These are phyloP conservation scores for Neurospora sp. DNA, from an alignment of 495 filamentous ascomycete genomes.

Conservation along the genomic window DNA sequence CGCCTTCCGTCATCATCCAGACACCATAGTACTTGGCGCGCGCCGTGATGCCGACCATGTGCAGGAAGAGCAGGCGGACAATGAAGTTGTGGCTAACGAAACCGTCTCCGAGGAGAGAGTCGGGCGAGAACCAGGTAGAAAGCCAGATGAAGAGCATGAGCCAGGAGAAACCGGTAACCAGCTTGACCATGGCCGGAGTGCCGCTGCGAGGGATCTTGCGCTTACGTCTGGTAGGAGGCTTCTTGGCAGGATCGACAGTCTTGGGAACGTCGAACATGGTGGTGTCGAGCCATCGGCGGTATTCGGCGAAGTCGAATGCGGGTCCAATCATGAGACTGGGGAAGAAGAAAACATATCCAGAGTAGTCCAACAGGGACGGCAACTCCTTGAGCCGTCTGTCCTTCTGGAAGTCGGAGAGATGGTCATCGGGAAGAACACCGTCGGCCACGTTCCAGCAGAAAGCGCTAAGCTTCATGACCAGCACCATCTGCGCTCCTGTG, in stretches of 20 bases:
- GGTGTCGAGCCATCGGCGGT: slow-evolving; percentile 83
- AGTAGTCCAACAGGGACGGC: slow-evolving; percentile 67
- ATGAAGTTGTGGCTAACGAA: slow-evolving; percentile 60
- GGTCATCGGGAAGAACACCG: slow-evolving; percentile 64
- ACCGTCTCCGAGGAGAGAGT: slow-evolving; percentile 44
- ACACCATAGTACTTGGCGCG: slow-evolving; percentile 93
- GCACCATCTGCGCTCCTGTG: slow-evolving; percentile 94
- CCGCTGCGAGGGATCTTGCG: slow-evolving; percentile 89
- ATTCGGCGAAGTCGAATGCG: slow-evolving; percentile 89
- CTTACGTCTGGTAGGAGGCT: slow-evolving; percentile 78
- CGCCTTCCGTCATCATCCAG: slow-evolving; percentile 86
- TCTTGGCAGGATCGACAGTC: slow-evolving; percentile 66
- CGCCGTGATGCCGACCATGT: slow-evolving; percentile 72
- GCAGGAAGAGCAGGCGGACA: slow-evolving; percentile 60
- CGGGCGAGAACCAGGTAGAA: slow-evolving; percentile 49
- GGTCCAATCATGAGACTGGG: slow-evolving; percentile 80
- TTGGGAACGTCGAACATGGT: slow-evolving; percentile 85
- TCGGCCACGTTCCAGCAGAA: slow-evolving; percentile 98
- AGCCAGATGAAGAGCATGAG: slow-evolving; percentile 70
- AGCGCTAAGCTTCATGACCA: slow-evolving; percentile 94
- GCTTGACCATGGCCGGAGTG: slow-evolving; percentile 74
- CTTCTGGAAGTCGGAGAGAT: slow-evolving; percentile 77
- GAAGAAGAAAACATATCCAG: slow-evolving; percentile 90
- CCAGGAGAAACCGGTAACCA: slow-evolving; percentile 62
- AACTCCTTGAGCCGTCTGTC: slow-evolving; percentile 66